Conservation (phyloP, 2,329 filamentous ascomycete species). For the Claviceps capensis region DNA sequence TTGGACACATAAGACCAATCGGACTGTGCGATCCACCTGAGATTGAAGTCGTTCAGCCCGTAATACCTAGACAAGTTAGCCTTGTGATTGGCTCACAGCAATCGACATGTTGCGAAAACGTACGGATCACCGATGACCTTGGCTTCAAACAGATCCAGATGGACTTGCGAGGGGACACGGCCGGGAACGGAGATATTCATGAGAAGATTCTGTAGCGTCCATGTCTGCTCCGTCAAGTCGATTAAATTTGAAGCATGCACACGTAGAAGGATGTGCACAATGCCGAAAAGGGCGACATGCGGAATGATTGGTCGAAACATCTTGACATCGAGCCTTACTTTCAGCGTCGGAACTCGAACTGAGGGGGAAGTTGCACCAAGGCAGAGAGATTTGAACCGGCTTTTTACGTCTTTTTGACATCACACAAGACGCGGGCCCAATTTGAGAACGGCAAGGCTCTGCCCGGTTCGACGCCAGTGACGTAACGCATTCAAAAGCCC, state of each 20-base stretch:
- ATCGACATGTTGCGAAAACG: background rate
- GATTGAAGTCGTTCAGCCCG: conserved; percentile 44
- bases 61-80: conserved; percentile 23
- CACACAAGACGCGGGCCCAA: no score
- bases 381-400: no score
- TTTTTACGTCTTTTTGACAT: no score
- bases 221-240: conserved; percentile 4
- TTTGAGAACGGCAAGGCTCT: no score
- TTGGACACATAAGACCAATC: conserved; percentile 48
- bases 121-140: conserved; percentile 35
- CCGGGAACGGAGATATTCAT: conserved; percentile 28
- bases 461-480: no score
- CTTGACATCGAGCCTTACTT: background rate
- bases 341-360: no score
- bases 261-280: background rate
- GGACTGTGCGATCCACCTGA: conserved; percentile 37
- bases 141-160: conserved; percentile 41
- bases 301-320: background rate
- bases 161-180: conserved; percentile 41
- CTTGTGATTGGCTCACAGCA: background rate
- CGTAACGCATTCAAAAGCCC: no score
- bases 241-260: background rate
- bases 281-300: background rate
- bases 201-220: conserved; percentile 9
- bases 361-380: no score